phyloP scores from a whole-genome alignment of 345 rosid species.

The Durio zibethinus region DNA sequence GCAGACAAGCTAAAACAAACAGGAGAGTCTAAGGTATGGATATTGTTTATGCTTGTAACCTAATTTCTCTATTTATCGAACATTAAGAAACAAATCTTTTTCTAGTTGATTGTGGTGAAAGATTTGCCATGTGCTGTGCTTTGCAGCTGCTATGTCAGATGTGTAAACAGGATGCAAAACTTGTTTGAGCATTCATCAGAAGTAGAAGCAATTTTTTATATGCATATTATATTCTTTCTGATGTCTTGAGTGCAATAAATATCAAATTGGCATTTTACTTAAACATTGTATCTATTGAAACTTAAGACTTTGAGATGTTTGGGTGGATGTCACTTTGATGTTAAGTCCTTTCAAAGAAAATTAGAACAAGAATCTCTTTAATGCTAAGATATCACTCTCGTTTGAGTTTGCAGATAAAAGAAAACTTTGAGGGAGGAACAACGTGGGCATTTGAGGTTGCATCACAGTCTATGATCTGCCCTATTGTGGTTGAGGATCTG shows the following conservation, averaged over 20 bases:
- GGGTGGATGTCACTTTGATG: not conserved
- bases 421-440: conserved; percentile 78
- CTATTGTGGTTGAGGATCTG: conserved; percentile 92
- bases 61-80: not conserved
- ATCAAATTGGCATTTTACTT: not conserved
- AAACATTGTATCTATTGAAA: not conserved
- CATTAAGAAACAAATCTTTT: not conserved
- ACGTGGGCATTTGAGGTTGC: conserved; percentile 98
- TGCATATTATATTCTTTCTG: not conserved
- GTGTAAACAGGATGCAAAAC: not conserved
- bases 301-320: not conserved
- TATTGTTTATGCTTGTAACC: not conserved
- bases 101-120: not conserved
- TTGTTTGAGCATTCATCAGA: not conserved
- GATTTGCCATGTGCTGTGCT: not conserved
- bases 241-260: not conserved
- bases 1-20: conserved; percentile 85
- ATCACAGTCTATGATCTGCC: conserved; percentile 77
- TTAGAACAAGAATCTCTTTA: not conserved
- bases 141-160: not conserved
- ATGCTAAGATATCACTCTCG: not conserved
- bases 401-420: conserved; percentile 52
- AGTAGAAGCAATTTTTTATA: not conserved
- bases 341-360: not conserved
- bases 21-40: conserved; percentile 73